Base-by-base conservation (phyloP, 495 filamentous ascomycete species). In the Xylaria curta region DNA sequence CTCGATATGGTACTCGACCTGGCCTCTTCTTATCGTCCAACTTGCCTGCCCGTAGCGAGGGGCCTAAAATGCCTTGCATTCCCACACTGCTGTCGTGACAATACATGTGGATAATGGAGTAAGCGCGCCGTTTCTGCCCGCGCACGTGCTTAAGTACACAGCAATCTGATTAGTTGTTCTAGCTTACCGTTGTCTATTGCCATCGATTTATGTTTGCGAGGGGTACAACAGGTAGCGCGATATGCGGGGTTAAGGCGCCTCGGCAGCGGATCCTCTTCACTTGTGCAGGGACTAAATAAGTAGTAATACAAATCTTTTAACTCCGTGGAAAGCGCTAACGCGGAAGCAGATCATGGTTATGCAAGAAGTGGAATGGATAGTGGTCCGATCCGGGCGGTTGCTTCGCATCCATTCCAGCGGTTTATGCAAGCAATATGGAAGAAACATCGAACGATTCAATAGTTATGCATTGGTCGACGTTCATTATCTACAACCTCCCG, bases 271-370 rank as follows among this genome's bases (percentile, higher is more conserved):
- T 12, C 38, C 10, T 42, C 38, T 42, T 42, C 38, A 13, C 9
- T 13, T 42, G 36, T 38, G 38, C 38, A 42, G 38, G 38, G 46
- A 24, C n/a, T 24, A 28, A 28, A 53, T 26, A 13, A 6, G 10
- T 38, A 51, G 49, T 28, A 56, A 56, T 56, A 31, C 53, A 56
- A 56, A 56, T 56, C 21, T 24, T 10, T 17, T 28, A 10, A 56
- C 7, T 26, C 49, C 10, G 28, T 17, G 19, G 4, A 15, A 0
- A 31, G 53, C 53, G 24, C 53, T 17, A 56, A 56, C 13, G 53
- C 53, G 53, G 24, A n/a, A 31, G 53, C 53, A 28, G 53, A 56
- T 56, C 53, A 28, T 17, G 15, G 53, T 56, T 56, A 56, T 56
- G 53, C 53, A 31, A 17, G 26, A 17, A 31, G 28, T 56, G 26